phyloP scores from a whole-genome alignment of 2,329 filamentous ascomycete genomes.

The Fusarium sp. region DNA sequence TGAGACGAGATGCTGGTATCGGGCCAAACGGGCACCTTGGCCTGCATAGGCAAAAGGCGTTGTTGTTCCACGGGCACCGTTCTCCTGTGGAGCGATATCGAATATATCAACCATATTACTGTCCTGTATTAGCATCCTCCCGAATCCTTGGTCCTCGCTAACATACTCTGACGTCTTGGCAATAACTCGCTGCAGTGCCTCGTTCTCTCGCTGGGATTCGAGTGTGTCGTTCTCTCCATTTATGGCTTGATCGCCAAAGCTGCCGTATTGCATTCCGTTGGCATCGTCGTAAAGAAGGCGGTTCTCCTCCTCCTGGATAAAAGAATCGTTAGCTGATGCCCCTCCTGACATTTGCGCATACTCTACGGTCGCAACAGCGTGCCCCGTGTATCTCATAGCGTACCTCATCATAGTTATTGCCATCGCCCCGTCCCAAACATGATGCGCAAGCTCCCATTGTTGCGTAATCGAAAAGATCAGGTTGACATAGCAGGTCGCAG shows the following conservation, averaged over 20 bases:
- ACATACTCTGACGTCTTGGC: constrained; percentile 74
- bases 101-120: constrained; percentile 78
- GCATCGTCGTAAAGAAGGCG: constrained; percentile 72
- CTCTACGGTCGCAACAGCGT: background rate
- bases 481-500: constrained; percentile 43
- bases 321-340: constrained; percentile 18
- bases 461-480: constrained; percentile 31
- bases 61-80: constrained; percentile 52
- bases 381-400: constrained; percentile 25
- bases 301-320: constrained; percentile 66
- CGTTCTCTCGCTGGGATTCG: constrained; percentile 73
- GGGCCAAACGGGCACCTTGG: constrained; percentile 68
- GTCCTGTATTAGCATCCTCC: constrained; percentile 30
- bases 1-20: constrained; percentile 72
- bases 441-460: constrained; percentile 73
- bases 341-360: background rate
- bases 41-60: constrained; percentile 63
- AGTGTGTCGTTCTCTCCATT: constrained; percentile 70
- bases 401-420: constrained; percentile 69
- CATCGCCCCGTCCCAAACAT: constrained; percentile 67
- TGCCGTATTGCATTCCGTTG: constrained; percentile 71
- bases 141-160: background rate
- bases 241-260: constrained; percentile 69
- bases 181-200: constrained; percentile 74
- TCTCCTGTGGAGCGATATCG: constrained; percentile 70